Base-by-base conservation (phyloP, 2,329 filamentous ascomycete species). In the Fusarium sp. region DNA sequence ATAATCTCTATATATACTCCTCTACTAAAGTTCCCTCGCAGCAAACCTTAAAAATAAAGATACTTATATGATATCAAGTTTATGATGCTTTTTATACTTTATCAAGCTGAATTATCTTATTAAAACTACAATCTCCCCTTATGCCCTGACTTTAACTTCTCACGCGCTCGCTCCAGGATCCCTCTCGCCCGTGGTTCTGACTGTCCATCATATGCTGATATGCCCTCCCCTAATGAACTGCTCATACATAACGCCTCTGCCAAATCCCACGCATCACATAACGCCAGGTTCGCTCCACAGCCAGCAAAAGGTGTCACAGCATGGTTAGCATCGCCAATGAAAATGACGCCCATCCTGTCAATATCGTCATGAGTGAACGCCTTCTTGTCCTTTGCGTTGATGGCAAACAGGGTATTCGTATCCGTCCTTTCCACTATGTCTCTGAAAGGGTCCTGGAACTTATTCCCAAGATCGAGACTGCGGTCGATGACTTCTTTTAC, bases 241-340 rank as follows among this genome's bases (percentile, higher is more conserved):
- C 64, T 65, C 13, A 64, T 66, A 44, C 80, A 83, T 3, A 87
- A 67, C 47, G 83, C 77, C 57, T 83, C 78, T 6, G 84, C 86
- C n/a, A 86, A 78, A 53, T 86, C 83, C 81, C 82, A 86, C 0
- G 80, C 85, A 71, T 88, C 86, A 60, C 80, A 82, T 32, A 87
- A 66, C 6, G 85, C 86, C 64, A 87, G 73, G 69, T 86, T 87
- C 1, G 85, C 86, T 1, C 86, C 86, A 62, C 82, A 85, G 2
- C 86, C 85, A 9, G 86, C 83, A 77, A 87, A 88, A 0, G 86
- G 84, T 58, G 81, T 86, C 10, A 87, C 80, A 2, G 86, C 85
- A 72, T 88, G 86, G 68, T 88, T 88, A 61, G 81, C 81, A 71
- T 88, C 86, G 16, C 86, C 86, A 28, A 88, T 84, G 57, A 85